Base-by-base conservation (phyloP, 371 early-diverging fungal genomes). In the Nematocida sp. region DNA sequence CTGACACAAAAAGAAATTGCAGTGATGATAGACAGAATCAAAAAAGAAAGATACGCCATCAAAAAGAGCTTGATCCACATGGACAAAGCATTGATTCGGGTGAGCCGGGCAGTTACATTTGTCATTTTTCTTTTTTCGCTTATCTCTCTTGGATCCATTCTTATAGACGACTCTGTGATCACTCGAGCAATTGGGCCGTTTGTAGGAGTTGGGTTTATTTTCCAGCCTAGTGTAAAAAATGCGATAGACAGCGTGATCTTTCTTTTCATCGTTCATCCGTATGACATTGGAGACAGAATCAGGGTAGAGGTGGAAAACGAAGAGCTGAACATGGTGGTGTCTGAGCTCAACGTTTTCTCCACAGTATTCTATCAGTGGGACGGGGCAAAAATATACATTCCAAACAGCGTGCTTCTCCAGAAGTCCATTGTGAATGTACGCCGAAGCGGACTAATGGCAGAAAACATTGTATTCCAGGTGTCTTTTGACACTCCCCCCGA, bases 281-380 rank as follows among this genome's bases (percentile, higher is more conserved):
- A 78, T 64, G 85, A 83, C 52, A 78, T 84, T 29, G 85, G 85
- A 23, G 85, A 84, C 56, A 54, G 85, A 62, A 76, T 84, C 2
- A 58, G 78, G 51, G 65, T 84, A 19, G 63, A 76, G 31, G 48
- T 83, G 32, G 81, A 80, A 11, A 75, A 75, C 21, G 63, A 60
- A 21, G 56, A 60, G 53, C 80, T 80, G 48, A 84, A 84, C 64
- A 55, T 84, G 36, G 81, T 84, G 23, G 85, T 84, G 8, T 53
- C 78, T 21, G 82, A 82, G 76, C 75, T 84, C 23, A 84, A 84
- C 64, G 80, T 84, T 17, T 79, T 83, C 46, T 80, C 81, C 19
- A 84, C 85, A 8, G 78, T 79, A 11, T 84, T 84, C 64, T 76
- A 66, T 40, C 77, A 78, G 56, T 84, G 78, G 78, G 82, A 84